phyloP scores from a whole-genome alignment of 2,329 filamentous ascomycete genomes.

The Xylariaceae sp. region DNA sequence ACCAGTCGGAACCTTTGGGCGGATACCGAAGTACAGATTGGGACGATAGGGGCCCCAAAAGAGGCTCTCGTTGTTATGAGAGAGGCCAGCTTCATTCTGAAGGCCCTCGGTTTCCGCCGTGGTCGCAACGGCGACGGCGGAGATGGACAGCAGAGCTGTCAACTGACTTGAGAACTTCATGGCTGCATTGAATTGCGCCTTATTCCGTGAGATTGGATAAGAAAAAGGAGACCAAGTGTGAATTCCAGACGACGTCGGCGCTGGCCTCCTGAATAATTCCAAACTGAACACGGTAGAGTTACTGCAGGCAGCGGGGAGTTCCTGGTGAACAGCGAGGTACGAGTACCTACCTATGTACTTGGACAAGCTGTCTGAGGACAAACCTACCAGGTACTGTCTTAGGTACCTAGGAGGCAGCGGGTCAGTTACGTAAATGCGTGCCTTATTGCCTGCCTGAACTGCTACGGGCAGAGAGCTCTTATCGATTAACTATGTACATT shows the following conservation, averaged over 20 bases:
- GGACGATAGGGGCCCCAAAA: constrained; percentile 95
- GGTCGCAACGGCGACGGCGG: constrained; percentile 19
- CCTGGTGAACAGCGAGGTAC: background rate
- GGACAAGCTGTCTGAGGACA: no score
- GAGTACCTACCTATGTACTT: no score
- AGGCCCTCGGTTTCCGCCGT: constrained; percentile 34
- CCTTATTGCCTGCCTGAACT: background rate
- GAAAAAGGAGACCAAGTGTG: background rate
- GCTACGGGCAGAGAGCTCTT: constrained; percentile 10
- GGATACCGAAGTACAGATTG: constrained; percentile 89
- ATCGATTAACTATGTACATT: constrained; percentile 13
- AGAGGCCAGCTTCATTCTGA: constrained; percentile 45
- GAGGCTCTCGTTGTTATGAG: constrained; percentile 69
- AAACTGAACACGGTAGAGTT: constrained; percentile 2
- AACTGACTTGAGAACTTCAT: constrained; percentile 30
- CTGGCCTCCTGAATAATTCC: constrained; percentile 11
- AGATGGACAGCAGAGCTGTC: constrained; percentile 33
- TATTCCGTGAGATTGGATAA: background rate
- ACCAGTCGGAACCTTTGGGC: constrained; percentile 75
- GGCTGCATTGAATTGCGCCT: constrained; percentile 23
- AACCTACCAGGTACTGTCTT: no score
- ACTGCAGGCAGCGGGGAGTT: constrained; percentile 10
- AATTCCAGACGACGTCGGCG: background rate
- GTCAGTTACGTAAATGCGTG: background rate
- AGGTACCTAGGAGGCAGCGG: no score